These are phyloP conservation scores for Neurospora discreta DNA, from an alignment of 495 filamentous ascomycete genomes.

Conservation along the genomic window DNA sequence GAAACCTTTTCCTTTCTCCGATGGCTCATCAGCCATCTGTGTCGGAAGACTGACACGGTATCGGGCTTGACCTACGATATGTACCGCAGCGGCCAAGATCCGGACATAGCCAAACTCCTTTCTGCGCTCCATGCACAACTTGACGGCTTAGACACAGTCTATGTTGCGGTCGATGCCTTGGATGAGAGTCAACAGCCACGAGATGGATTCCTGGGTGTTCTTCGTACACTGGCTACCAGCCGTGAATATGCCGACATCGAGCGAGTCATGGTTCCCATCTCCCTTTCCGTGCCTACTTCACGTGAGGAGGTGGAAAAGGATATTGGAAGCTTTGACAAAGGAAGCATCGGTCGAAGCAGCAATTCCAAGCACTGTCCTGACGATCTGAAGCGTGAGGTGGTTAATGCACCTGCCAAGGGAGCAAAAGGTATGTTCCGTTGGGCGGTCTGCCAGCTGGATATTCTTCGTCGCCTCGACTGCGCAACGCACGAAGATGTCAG, in stretches of 20 bases:
- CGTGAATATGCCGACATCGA: conserved; percentile 31
- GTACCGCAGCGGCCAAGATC: not conserved
- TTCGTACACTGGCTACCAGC: conserved; percentile 22
- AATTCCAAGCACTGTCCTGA: conserved; percentile 13
- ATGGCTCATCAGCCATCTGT: conserved; percentile 20
- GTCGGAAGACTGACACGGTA: conserved; percentile 15
- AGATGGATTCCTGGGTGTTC: conserved; percentile 7
- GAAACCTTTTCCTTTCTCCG: conserved; percentile 19
- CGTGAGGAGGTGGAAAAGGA: conserved; percentile 22
- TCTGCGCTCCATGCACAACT: conserved; percentile 1
- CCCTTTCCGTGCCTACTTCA: conserved; percentile 22
- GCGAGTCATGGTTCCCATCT: conserved; percentile 3
- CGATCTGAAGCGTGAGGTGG: conserved; percentile 17
- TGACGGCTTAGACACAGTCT: conserved; percentile 6
- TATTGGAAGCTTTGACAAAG: conserved; percentile 21
- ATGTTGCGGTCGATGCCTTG: conserved; percentile 24
- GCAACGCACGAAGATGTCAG: conserved; percentile 7
- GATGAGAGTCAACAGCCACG: conserved; percentile 19
- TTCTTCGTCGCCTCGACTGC: conserved; percentile 15
- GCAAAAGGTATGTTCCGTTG: conserved; percentile 39
- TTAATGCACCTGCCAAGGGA: conserved; percentile 14
- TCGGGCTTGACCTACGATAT: conserved; percentile 4
- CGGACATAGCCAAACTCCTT: conserved; percentile 2
- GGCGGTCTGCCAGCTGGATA: conserved; percentile 34
- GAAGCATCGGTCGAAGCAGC: conserved; percentile 7